Conservation (phyloP, 257 asterid genomes). For the Gynochthodes officinalis region DNA sequence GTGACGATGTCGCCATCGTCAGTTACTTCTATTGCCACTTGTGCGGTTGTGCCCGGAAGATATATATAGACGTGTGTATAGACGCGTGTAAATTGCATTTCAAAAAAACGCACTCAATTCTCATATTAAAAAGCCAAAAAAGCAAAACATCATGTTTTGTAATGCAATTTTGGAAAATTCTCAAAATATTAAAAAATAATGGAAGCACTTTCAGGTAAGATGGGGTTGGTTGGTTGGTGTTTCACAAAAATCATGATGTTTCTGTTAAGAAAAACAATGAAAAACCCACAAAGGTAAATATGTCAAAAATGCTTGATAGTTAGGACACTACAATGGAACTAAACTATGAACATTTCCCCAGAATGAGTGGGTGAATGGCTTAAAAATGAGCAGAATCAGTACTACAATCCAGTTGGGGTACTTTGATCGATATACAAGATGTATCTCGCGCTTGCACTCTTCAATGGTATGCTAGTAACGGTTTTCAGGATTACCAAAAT, state of each 20-base stretch:
- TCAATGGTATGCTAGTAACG: conserved; percentile 28
- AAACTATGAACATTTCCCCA: background rate
- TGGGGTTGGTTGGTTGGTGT: too few species aligned
- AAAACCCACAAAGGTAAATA: too few species aligned
- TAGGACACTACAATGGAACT: background rate
- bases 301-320: background rate
- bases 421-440: conserved; percentile 33
- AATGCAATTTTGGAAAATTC: too few species aligned
- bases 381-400: conserved; percentile 15
- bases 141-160: too few species aligned
- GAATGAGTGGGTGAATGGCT: background rate
- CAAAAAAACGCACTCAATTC: too few species aligned
- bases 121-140: too few species aligned
- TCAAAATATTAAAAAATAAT: too few species aligned
- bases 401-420: conserved; percentile 24
- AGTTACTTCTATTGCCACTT: background rate
- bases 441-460: conserved; percentile 27
- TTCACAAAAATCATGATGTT: too few species aligned
- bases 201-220: too few species aligned
- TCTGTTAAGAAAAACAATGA: too few species aligned
- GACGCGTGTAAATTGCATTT: too few species aligned
- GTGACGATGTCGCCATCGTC: conserved; percentile 21
- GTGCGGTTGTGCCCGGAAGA: background rate
- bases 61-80: too few species aligned
- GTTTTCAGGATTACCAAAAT: conserved; percentile 47